Evolutionary conservation across 108 stramenopile species (phyloP).

Genomic region (Skeletonema costatum): DNA sequence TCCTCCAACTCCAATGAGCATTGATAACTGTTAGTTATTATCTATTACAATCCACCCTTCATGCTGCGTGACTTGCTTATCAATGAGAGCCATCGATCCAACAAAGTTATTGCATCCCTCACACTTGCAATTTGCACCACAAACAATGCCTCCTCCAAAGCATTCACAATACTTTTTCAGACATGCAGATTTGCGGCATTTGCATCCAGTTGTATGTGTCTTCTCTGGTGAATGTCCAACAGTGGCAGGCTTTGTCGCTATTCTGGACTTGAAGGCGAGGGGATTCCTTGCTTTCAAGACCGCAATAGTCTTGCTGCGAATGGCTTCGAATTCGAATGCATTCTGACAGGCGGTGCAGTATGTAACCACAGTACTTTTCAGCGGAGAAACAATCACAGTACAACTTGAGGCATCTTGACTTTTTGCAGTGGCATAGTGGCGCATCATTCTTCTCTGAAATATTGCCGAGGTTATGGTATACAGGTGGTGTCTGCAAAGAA

Average conservation of each 20-base stretch:
- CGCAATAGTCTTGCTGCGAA: constrained; percentile 87
- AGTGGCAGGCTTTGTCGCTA: constrained; percentile 19
- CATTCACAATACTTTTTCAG: constrained; percentile 99
- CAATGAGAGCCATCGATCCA: constrained; percentile 78
- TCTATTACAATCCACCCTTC: constrained; percentile 48
- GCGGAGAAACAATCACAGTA: constrained; percentile 96
- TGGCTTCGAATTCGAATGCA: constrained; percentile 58
- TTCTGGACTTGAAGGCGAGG: constrained; percentile 76
- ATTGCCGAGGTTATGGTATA: too few species aligned
- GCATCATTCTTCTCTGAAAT: not conserved
- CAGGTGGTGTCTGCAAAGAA: too few species aligned
- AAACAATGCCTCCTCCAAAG: constrained; percentile 90
- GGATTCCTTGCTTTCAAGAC: constrained; percentile 83
- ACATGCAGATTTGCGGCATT: constrained; percentile 92
- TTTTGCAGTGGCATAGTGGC: constrained; percentile 89
- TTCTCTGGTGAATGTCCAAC: not conserved
- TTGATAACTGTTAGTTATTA: too few species aligned
- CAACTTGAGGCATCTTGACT: constrained; percentile 92
- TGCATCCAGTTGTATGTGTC: constrained; percentile 90
- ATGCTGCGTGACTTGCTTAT: constrained; percentile 82
- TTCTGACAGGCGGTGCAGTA: constrained; percentile 90
- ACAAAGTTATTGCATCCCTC: constrained; percentile 84
- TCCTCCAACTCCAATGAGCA: too few species aligned
- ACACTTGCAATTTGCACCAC: constrained; percentile 95
- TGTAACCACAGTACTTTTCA: constrained; percentile 76